Base-by-base conservation (phyloP, 2,329 filamentous ascomycete species). In the Chalaropsis ovoidea region DNA sequence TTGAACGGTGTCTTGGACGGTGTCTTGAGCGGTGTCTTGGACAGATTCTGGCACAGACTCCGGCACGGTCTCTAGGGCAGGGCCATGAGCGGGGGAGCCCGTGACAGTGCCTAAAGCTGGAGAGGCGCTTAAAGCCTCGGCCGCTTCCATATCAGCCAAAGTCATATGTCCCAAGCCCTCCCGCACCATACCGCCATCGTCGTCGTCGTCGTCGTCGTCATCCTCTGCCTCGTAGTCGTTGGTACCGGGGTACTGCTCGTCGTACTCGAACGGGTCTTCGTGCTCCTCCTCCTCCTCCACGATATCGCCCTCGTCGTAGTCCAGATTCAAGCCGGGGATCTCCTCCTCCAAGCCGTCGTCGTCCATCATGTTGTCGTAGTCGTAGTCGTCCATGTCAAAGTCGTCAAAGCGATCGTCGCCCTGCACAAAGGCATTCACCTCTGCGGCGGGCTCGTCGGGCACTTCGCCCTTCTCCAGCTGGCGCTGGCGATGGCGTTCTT, bases 401-500 rank as follows among this genome's bases (percentile, higher is more conserved):
- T 86, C 84, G 69, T 86, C 83, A 68, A 79, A 84, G 19, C 80
- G 76, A 2, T 81, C 82, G 70, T 84, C 81, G 49, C 77, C 75
- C 15, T 67, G 27, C 2, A 60, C 54, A 58, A 66, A 64, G 8
- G 60, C 52, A 43, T 70, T 74, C 73, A 43, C 69, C 62, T 75
- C 62, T 35, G 76, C 71, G 66, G 76, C 71, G 66, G 78, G 71
- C 22, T 67, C 64, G 17, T 74, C 64, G 13, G 74, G 73, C 2
- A 72, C 73, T 3, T 76, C 77, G 68, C 82, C 79, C 70, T 82
- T 86, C 67, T 86, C 85, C 39, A 85, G 77, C 68, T 86, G 83
- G 64, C 84, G 83, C 69, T 87, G 82, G 17, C 86, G 79, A 72
- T 90, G 87, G 61, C 85, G 82, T 70, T 90, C 89, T 73, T 90